These are phyloP conservation scores for Marasmius oreades DNA, from an alignment of 1,284 basidiomycete species.

Conservation along the genomic window DNA sequence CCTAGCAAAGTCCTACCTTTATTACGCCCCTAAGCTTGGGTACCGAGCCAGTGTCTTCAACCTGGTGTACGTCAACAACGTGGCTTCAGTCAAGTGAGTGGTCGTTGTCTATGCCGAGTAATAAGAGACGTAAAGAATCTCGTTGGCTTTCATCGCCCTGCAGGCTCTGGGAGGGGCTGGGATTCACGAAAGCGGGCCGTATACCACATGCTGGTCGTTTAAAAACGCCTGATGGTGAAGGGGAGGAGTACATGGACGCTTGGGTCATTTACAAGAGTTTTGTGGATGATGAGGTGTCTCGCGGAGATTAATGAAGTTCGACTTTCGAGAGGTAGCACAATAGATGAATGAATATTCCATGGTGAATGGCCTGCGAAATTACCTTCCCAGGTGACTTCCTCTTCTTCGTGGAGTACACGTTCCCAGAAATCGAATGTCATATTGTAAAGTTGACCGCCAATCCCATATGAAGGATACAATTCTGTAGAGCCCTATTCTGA, in stretches of 20 bases:
- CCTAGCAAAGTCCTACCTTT: slow-evolving; percentile 78
- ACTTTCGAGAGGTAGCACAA: background rate
- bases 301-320: background rate
- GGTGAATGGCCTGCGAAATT: background rate
- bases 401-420: too few relatives aligned
- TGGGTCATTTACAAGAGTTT: slow-evolving; percentile 86
- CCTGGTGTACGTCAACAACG: slow-evolving; percentile 85
- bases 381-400: too few relatives aligned
- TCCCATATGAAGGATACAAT: too few relatives aligned
- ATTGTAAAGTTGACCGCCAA: too few relatives aligned
- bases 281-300: slow-evolving; percentile 17
- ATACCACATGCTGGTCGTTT: slow-evolving; percentile 86
- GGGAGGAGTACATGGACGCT: slow-evolving; percentile 88
- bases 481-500: too few relatives aligned
- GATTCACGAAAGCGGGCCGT: slow-evolving; percentile 78
- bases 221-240: slow-evolving; percentile 56
- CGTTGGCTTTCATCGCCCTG: slow-evolving; percentile 1
- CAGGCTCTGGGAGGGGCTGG: slow-evolving; percentile 84
- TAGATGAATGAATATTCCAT: background rate
- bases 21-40: slow-evolving; percentile 78
- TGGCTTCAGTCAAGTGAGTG: slow-evolving; percentile 61
- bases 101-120: background rate
- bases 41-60: slow-evolving; percentile 93
- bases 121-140: slow-evolving; percentile 1
- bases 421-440: too few relatives aligned